Evolutionary conservation across 2,329 filamentous ascomycete species (phyloP).

Genomic region (Aspergillus aculeatinus): DNA sequence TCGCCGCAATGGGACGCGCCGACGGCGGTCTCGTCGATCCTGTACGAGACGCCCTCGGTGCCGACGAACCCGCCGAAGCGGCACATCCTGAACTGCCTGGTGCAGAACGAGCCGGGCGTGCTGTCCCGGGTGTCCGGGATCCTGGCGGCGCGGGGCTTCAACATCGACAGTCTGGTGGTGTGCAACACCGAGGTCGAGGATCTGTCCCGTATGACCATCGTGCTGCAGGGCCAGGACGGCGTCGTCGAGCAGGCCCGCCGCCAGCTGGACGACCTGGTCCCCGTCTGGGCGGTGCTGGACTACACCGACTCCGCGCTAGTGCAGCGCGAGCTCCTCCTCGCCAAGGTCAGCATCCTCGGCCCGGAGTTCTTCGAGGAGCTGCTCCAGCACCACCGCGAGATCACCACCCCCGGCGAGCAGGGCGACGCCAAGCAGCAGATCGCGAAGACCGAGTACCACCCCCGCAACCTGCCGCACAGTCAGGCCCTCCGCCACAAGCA

Average conservation of each 20-base stretch:
- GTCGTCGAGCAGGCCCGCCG: conserved; percentile 95
- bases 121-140: conserved; percentile 95
- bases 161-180: conserved; percentile 97
- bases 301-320: conserved; percentile 92
- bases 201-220: conserved; percentile 97
- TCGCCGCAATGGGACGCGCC: conserved; percentile 83
- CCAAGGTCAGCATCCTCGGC: conserved; percentile 94
- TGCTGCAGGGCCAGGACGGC: conserved; percentile 91
- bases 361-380: conserved; percentile 99
- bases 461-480: conserved; percentile 77
- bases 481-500: conserved; percentile 95
- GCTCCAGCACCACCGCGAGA: conserved; percentile 91
- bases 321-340: conserved; percentile 89
- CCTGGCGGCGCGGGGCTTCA: conserved; percentile 92
- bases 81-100: conserved; percentile 95
- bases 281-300: conserved; percentile 96
- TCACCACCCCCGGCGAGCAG: conserved; percentile 56
- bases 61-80: conserved; percentile 83
- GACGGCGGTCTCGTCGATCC: conserved; percentile 93
- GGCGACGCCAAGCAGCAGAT: conserved; percentile 17
- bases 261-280: conserved; percentile 93
- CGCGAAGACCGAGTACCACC: conserved; percentile 71
- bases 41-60: conserved; percentile 93
- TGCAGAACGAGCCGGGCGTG: conserved; percentile 98
- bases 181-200: conserved; percentile 98